Evolutionary conservation across 2,329 filamentous ascomycete species (phyloP).

Genomic region (Fusarium sp.): DNA sequence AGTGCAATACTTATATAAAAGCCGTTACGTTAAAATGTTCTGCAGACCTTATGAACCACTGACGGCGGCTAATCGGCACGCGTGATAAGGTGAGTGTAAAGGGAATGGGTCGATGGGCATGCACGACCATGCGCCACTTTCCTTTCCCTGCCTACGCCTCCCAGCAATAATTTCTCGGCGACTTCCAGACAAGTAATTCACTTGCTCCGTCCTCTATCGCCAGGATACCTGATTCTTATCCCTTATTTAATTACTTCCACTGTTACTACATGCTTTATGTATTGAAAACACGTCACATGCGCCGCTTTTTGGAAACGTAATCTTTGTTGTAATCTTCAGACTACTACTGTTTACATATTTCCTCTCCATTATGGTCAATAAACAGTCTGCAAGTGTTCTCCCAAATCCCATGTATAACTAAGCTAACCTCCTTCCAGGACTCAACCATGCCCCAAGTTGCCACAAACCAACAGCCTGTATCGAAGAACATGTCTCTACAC

Average conservation of each 20-base stretch:
- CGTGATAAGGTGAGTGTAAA: not conserved
- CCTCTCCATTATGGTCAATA: not conserved
- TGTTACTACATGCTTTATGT: not conserved
- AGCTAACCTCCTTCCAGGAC: not conserved
- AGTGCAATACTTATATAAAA: not conserved
- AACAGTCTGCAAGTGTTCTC: not conserved
- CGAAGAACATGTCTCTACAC: not conserved
- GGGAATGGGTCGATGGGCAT: not conserved
- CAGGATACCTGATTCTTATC: accelerated
- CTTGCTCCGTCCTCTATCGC: not conserved
- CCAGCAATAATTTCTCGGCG: not conserved
- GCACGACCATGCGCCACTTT: not conserved
- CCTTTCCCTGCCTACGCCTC: too few relatives aligned
- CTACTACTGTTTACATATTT: not conserved
- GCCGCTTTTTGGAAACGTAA: not conserved
- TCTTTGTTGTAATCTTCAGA: not conserved
- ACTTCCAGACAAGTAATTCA: not conserved
- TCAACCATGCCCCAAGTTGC: not conserved
- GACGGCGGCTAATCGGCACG: not conserved
- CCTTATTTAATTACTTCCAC: not conserved
- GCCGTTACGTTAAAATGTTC: not conserved
- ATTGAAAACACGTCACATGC: not conserved
- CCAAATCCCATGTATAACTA: accelerated
- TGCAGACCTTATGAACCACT: not conserved
- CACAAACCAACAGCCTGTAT: not conserved